Evolutionary conservation across 345 rosid species (phyloP).

Genomic region (Citrus cavaleriei): DNA sequence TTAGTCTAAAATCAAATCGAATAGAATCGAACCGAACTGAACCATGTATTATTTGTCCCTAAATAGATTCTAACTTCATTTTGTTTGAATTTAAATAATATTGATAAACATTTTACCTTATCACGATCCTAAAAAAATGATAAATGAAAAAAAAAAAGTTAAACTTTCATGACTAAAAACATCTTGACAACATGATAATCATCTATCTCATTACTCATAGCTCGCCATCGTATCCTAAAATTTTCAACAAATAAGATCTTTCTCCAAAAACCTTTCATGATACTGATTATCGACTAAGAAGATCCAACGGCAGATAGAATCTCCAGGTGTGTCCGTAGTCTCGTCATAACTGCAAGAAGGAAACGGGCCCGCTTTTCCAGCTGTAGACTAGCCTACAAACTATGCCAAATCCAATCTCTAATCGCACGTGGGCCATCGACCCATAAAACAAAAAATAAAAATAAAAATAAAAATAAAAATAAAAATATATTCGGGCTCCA

Average conservation of each 20-base stretch:
- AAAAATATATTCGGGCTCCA: not conserved
- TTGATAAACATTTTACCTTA: too few relatives aligned
- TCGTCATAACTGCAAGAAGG: too few relatives aligned
- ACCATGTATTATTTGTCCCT: rapidly evolving
- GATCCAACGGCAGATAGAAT: not conserved
- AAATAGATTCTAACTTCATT: too few relatives aligned
- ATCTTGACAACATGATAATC: too few relatives aligned
- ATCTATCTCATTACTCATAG: too few relatives aligned
- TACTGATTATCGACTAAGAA: not conserved
- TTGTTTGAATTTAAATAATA: too few relatives aligned
- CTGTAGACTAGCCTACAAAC: not conserved
- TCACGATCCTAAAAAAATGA: too few relatives aligned
- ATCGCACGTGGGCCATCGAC: not conserved
- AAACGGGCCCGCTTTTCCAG: not conserved
- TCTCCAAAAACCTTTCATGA: not conserved
- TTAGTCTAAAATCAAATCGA: too few relatives aligned
- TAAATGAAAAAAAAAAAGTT: too few relatives aligned
- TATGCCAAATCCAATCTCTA: not conserved
- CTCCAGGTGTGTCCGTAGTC: not conserved
- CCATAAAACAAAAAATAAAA: not conserved
- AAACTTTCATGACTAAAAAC: too few relatives aligned
- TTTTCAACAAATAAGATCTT: not conserved
- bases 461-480: not conserved
- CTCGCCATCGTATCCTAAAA: too few relatives aligned
- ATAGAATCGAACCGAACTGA: too few relatives aligned